These are phyloP conservation scores for Globisporangium alternatum DNA, from an alignment of 352 stramenopile genomes.

Conservation along the genomic window DNA sequence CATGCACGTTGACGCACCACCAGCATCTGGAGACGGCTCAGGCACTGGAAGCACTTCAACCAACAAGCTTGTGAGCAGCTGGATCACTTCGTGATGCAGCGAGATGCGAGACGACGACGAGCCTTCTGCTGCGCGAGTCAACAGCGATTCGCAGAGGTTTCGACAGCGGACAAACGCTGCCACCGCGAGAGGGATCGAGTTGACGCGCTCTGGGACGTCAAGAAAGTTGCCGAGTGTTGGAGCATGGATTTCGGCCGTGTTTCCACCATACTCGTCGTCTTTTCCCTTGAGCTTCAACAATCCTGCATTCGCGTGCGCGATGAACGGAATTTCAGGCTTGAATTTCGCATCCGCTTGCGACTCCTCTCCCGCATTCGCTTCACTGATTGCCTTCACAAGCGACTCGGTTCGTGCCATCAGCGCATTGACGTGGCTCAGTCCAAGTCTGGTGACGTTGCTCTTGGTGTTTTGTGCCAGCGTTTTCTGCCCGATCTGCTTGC, in stretches of 20 bases:
- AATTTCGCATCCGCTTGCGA: constrained; percentile 27
- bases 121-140: constrained; percentile 77
- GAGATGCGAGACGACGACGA: constrained; percentile 89
- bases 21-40: constrained; percentile 22
- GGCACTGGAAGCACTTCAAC: constrained; percentile 84
- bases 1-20: constrained; percentile 39
- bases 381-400: constrained; percentile 37
- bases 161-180: constrained; percentile 79
- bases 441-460: constrained; percentile 34
- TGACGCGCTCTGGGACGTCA: constrained; percentile 79
- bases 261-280: constrained; percentile 79
- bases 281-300: constrained; percentile 50
- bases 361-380: constrained; percentile 17
- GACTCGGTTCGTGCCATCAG: constrained; percentile 48
- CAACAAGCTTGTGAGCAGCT: constrained; percentile 78
- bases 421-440: constrained; percentile 48
- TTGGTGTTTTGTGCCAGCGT: constrained; percentile 54
- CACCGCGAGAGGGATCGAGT: constrained; percentile 69
- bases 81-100: constrained; percentile 87
- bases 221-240: constrained; percentile 79
- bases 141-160: constrained; percentile 71
- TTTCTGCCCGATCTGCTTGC: constrained; percentile 77
- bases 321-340: constrained; percentile 37
- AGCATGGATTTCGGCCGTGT: constrained; percentile 56
- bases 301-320: constrained; percentile 55